A percentile compares a stretch with the other conserved stretches of the same genome.
These are phyloP conservation scores for Gynandropsis gynandra DNA, from an alignment of 345 rosid species.

Conservation along the genomic window DNA sequence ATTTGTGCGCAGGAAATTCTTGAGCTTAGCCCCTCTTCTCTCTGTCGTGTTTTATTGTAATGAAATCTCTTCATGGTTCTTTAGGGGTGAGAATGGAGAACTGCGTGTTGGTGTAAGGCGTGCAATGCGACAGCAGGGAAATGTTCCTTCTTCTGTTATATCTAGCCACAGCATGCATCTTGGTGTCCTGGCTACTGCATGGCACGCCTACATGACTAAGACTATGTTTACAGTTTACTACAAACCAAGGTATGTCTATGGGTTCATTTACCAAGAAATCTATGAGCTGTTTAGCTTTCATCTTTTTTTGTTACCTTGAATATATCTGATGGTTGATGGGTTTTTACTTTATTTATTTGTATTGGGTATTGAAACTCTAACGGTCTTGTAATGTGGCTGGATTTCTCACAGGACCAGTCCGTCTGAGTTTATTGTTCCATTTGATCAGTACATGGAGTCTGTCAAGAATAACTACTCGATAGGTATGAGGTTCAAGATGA, in stretches of 20 bases:
- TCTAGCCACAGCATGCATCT: slow-evolving; percentile 97
- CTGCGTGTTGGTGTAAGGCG: slow-evolving; percentile 84
- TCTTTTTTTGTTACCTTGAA: slow-evolving; percentile 3
- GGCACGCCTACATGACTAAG: slow-evolving; percentile 69
- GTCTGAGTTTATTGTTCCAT: slow-evolving; percentile 58
- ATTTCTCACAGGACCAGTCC: slow-evolving; percentile 43
- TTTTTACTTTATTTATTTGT: neutral
- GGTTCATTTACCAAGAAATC: no score
- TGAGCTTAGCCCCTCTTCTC: neutral
- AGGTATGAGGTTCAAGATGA: slow-evolving; percentile 57
- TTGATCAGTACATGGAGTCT: slow-evolving; percentile 43
- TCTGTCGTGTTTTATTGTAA: neutral
- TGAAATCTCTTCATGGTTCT: slow-evolving; percentile 11
- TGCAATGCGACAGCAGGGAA: slow-evolving; percentile 71
- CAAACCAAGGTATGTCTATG: slow-evolving; percentile 61
- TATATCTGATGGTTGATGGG: neutral
- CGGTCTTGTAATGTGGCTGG: neutral
- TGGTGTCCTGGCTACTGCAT: slow-evolving; percentile 84
- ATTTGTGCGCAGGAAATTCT: neutral
- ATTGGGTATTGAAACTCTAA: neutral
- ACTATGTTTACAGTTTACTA: slow-evolving; percentile 83
- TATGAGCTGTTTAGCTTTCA: no score
- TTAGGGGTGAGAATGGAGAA: slow-evolving; percentile 78
- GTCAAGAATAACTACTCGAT: slow-evolving; percentile 38
- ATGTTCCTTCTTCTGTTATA: slow-evolving; percentile 72